Evolutionary conservation across 805 yeast genomes (phyloP), one percentile per base, ranked within the genome.

Genomic region (Teunomyces gatunensis): DNA sequence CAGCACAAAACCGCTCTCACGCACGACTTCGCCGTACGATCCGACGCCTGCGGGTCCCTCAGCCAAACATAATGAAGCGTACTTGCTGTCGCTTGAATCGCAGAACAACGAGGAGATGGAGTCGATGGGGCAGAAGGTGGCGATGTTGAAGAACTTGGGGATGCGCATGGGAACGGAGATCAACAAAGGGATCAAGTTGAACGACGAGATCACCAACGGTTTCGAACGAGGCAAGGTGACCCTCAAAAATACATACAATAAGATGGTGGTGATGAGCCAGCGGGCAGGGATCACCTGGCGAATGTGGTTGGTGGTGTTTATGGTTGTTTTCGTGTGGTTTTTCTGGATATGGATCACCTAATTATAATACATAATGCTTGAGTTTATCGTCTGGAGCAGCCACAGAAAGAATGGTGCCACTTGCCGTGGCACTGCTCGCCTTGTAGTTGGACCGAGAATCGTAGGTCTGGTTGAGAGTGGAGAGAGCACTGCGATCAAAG

Each of bases 221-320:
- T 68, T 73, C 52, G 77, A 71, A 55, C 57, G 59, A 46, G 77
- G 77, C 10, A 64, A 61, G 47, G 57, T 71, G 35, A 61, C 74
- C 10, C 65, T 73, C 54, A 71, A 71, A 48, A 67, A 68, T 52
- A 73, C 78, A 1, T 73, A 63, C 53, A 71, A 68, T 54, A 58
- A 62, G 47, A 73, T 73, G 78, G 64, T 73, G 42, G 57, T 67
- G 25, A 72, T 73, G 78, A 71, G 77, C 59, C 65, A 71, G 58
- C 56, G 71, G 35, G 77, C 77, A 11, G 78, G 78, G 2, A 71
- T 73, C 40, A 61, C 69, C 39, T 73, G 77, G 73, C 59, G 64
- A 45, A 68, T 70, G 74, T 73, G 78, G 78, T 56, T 71, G 36
- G 53, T 56, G 28, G 75, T 73, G 49, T 73, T 73, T 54, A 42